Evolutionary conservation across 192 early-diverging fungal genomes (phyloP).

Genomic region (Backusella sp.): DNA sequence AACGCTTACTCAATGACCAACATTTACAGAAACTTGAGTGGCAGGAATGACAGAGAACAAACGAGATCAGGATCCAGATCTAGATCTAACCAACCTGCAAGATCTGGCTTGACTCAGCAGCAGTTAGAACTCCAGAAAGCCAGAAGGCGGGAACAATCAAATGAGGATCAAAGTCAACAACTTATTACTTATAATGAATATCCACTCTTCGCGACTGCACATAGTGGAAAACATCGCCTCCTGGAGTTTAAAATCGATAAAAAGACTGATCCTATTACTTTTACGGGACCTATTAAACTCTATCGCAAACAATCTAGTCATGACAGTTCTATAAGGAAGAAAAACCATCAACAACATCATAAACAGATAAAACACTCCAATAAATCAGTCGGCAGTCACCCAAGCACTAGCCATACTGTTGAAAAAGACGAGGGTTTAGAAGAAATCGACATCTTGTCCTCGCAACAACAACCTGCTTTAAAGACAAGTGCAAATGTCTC

Average conservation of each 20-base stretch:
- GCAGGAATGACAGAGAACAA: not conserved
- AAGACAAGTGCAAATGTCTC: slow-evolving; percentile 53
- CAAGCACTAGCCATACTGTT: not conserved
- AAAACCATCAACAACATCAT: not conserved
- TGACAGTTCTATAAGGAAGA: not conserved
- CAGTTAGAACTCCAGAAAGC: not conserved
- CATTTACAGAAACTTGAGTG: slow-evolving; percentile 3
- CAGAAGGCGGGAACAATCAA: not conserved
- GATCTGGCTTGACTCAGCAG: not conserved
- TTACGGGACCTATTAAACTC: slow-evolving; percentile 58
- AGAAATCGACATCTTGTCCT: not conserved
- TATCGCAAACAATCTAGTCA: slow-evolving; percentile 36
- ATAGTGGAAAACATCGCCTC: slow-evolving; percentile 54
- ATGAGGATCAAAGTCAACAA: not conserved
- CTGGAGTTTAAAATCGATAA: slow-evolving; percentile 62
- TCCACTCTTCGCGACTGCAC: slow-evolving; percentile 55
- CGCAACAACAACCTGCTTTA: slow-evolving; percentile 24
- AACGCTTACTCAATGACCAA: not conserved
- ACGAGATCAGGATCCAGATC: not conserved
- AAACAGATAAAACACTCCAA: not conserved
- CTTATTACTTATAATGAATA: slow-evolving; percentile 55
- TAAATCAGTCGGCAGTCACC: not conserved
- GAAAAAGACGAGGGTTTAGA: not conserved
- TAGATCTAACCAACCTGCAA: not conserved
- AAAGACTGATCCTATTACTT: slow-evolving; percentile 49